Conservation (phyloP, 2,329 filamentous ascomycete genomes). For the Cordyceps cicadae region DNA sequence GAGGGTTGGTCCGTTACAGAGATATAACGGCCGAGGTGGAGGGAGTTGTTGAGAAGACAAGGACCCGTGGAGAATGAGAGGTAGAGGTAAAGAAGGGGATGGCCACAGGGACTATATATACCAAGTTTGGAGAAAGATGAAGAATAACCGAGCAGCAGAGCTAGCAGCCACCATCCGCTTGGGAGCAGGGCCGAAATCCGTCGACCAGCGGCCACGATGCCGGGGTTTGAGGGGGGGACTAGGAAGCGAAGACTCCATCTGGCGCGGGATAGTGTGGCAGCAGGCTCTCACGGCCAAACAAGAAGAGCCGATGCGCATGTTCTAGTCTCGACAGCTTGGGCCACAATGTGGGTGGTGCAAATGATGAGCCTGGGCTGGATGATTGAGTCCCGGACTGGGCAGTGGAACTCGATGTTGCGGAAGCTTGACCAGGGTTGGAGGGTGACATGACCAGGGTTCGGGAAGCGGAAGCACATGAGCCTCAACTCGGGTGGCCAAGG, state of each 20-base stretch:
- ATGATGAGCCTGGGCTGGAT: not conserved
- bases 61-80: not conserved
- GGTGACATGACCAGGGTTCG: not conserved
- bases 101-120: conserved; percentile 5
- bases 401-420: not conserved
- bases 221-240: not conserved
- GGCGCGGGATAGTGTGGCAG: not conserved
- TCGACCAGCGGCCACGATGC: conserved; percentile 1
- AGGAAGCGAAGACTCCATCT: not conserved
- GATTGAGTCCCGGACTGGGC: not conserved
- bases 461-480: not conserved
- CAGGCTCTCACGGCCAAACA: not conserved
- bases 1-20: conserved; percentile 19
- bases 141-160: not conserved
- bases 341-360: not conserved
- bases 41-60: conserved; percentile 4
- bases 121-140: not conserved
- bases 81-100: not conserved
- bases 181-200: conserved; percentile 1
- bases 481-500: not conserved
- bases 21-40: not conserved
- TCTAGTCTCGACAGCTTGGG: conserved; percentile 8
- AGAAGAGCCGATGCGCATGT: not conserved
- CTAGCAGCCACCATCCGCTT: not conserved
- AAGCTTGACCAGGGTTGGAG: not conserved